Evolutionary conservation across 768 basidiomycete species (phyloP), one percentile per base, ranked within the genome.

Genomic region (Suillus alpinus): DNA sequence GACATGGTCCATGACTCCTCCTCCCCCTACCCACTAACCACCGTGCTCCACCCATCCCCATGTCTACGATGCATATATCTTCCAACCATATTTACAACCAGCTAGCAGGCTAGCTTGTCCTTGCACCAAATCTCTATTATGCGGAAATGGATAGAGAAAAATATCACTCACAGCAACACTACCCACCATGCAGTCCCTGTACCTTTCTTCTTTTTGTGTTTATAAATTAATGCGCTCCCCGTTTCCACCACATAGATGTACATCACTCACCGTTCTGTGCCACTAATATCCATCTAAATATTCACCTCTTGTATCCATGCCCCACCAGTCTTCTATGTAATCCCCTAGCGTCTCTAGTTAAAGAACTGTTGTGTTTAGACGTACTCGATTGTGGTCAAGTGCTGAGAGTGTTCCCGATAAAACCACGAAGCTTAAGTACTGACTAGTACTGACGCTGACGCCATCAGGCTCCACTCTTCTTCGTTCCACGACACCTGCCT

Each of bases 151-250:
- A 60, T 26, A 32, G 51, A 49, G 55, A 39, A 55, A 23, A 59
- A 67, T 64, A 66, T 63, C 63, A 57, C 56, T 57, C 34, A 57
- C 47, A 61, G 57, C 41, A 60, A 50, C 32, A 7, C 51, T 10
- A 18, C 36, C 13, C 7, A 37, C 2, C 23, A 65, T 41, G 36
- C 23, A 1, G 18, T 26, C 26, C 20, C 44, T 50, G 34, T n/a
- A 18, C 34, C 36, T 10, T 47, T 7, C n/a, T 44, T 40, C 37
- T 39, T 26, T 29, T 26, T 26, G 23, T 14, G 4, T 36, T 53
- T 9, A 52, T 52, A 52, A 57, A 56, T 59, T 47, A 50, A 55
- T 39, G 16, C 18, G 8, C 13, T 59, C 53, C 44, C 44, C 50
- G 31, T 59, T 43, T 29, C 52, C 26, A 37, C n/a, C 20, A 36